Conservation (phyloP, 2,329 filamentous ascomycete genomes). For the Grosmannia clavigera region DNA sequence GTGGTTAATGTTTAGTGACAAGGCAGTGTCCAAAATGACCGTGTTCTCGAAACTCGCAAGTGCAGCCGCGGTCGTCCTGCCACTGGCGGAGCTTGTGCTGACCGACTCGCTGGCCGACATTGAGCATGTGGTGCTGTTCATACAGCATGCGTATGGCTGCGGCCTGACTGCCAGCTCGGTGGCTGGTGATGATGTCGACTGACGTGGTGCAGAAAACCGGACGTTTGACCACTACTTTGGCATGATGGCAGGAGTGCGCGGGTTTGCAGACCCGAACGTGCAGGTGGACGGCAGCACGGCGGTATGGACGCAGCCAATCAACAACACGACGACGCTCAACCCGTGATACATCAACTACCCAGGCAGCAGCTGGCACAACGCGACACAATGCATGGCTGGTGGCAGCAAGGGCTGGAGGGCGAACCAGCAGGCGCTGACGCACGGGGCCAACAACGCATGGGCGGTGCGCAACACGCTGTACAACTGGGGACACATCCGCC, state of each 20-base stretch:
- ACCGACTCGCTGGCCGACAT: constrained; percentile 24
- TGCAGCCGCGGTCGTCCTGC: neutral
- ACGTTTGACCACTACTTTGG: constrained; percentile 32
- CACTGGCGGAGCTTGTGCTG: constrained; percentile 1
- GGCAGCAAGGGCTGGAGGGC: constrained; percentile 38
- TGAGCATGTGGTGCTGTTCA: constrained; percentile 45
- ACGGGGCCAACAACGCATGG: constrained; percentile 40
- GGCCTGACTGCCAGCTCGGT: neutral
- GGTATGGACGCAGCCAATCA: constrained; percentile 1
- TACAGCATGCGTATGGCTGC: constrained; percentile 27
- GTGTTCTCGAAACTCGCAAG: constrained; percentile 1
- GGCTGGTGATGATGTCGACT: neutral
- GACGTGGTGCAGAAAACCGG: neutral
- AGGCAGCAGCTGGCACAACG: constrained; percentile 33
- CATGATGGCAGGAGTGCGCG: constrained; percentile 42
- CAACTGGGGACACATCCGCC: constrained; percentile 37
- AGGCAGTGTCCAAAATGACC: neutral
- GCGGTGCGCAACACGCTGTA: constrained; percentile 39
- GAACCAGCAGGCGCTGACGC: constrained; percentile 39
- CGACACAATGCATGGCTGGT: constrained; percentile 41
- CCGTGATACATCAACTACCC: constrained; percentile 44
- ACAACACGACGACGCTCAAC: constrained; percentile 19
- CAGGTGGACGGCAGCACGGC: constrained; percentile 25
- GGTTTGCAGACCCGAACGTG: constrained; percentile 43
- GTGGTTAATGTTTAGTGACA: no score